Percentiles rank a stretch among this genome's conserved stretches.
Conservation (phyloP, 2,329 filamentous ascomycete genomes). For the Fusarium palustre region DNA sequence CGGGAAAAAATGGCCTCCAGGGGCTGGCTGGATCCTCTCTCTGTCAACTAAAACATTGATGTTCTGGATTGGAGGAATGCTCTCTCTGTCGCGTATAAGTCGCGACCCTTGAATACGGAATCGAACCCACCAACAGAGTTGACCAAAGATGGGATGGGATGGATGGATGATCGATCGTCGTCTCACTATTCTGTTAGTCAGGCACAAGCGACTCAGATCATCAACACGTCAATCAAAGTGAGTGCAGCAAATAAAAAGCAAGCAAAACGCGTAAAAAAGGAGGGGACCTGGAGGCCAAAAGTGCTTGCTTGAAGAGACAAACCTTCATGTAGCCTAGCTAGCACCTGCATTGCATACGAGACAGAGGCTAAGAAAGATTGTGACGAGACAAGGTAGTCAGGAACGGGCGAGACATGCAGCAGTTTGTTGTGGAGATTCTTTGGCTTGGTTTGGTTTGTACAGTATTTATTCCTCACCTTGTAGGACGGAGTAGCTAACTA, state of each 20-base stretch:
- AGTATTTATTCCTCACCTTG: not conserved
- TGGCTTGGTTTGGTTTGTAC: not conserved
- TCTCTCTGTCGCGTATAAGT: constrained; percentile 35
- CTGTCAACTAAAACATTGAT: constrained; percentile 34
- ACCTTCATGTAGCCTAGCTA: not conserved
- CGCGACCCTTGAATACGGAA: constrained; percentile 29
- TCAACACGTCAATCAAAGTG: constrained; percentile 13
- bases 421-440: not conserved
- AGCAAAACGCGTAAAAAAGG: constrained; percentile 13
- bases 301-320: constrained; percentile 26
- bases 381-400: constrained; percentile 32
- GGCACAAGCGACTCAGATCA: constrained; percentile 38
- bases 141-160: not conserved
- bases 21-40: constrained; percentile 36
- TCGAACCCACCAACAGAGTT: constrained; percentile 5
- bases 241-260: constrained; percentile 23
- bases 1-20: constrained; percentile 19
- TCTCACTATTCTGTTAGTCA: constrained; percentile 23
- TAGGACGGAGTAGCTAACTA: not conserved
- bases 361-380: constrained; percentile 21
- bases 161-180: not conserved
- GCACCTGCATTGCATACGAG: constrained; percentile 7
- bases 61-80: constrained; percentile 37
- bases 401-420: constrained; percentile 32
- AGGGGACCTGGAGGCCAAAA: not conserved